Conservation (phyloP, 2,329 filamentous ascomycete species). For the Nemania sp. region DNA sequence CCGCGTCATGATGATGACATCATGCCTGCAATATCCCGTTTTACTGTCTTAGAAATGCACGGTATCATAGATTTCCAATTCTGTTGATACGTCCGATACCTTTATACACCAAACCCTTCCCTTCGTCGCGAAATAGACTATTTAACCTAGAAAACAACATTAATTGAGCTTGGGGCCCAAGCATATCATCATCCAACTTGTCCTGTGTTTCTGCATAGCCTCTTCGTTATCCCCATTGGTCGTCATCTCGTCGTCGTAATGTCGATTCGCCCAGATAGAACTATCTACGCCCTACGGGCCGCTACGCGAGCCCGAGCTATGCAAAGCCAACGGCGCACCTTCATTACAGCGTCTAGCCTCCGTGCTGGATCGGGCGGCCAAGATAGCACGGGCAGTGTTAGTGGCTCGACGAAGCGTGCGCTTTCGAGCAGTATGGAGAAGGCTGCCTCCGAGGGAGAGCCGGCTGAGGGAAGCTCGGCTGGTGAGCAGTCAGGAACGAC, state of each 20-base stretch:
- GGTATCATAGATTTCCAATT: conserved; percentile 10
- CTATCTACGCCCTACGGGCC: conserved; percentile 30
- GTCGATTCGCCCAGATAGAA: conserved; percentile 34
- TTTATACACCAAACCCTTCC: too few species aligned
- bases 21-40: too few species aligned
- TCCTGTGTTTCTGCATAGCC: neutral
- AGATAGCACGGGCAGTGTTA: conserved; percentile 40
- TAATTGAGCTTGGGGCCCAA: too few species aligned
- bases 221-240: conserved; percentile 8
- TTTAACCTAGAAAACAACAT: too few species aligned
- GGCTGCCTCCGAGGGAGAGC: conserved; percentile 25
- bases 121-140: too few species aligned
- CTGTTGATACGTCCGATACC: too few species aligned
- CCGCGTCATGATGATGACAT: conserved; percentile 26
- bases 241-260: too few species aligned
- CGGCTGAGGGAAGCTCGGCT: conserved; percentile 39
- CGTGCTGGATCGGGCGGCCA: conserved; percentile 39
- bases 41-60: too few species aligned
- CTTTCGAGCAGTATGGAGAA: conserved; percentile 33
- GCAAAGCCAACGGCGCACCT: conserved; percentile 30
- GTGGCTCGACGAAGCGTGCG: conserved; percentile 41
- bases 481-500: conserved; percentile 43
- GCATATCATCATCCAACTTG: neutral
- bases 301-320: conserved; percentile 28
- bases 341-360: conserved; percentile 29